These are phyloP conservation scores for Vitis hybrid DNA, from an alignment of 177 flowering plant species.

Conservation along the genomic window DNA sequence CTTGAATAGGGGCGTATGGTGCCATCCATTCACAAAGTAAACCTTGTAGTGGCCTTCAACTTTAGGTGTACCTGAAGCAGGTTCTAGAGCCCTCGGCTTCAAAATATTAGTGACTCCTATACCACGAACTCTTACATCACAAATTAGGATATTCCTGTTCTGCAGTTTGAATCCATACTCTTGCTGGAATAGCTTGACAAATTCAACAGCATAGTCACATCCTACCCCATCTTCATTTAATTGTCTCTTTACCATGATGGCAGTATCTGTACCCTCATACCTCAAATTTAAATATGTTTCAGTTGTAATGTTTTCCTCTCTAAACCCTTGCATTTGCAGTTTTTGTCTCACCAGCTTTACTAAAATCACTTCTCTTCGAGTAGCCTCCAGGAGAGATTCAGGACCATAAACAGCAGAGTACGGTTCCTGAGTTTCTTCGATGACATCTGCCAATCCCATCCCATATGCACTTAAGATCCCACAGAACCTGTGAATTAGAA, in stretches of 20 bases:
- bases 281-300: conserved; percentile 83
- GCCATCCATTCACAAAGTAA: conserved; percentile 77
- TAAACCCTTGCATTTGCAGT: conserved; percentile 74
- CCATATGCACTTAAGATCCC: conserved; percentile 99
- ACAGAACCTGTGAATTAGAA: conserved; percentile 85
- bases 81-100: conserved; percentile 54
- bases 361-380: conserved; percentile 57
- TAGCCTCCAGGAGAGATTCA: conserved; percentile 64
- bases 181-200: conserved; percentile 75
- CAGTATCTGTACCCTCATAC: conserved; percentile 97
- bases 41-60: conserved; percentile 59
- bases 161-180: conserved; percentile 93
- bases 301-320: conserved; percentile 51
- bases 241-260: conserved; percentile 83
- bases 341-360: conserved; percentile 62
- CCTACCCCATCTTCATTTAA: conserved; percentile 27
- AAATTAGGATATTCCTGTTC: conserved; percentile 74
- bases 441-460: conserved; percentile 97
- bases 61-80: conserved; percentile 42
- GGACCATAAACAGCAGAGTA: conserved; percentile 77
- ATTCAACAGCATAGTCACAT: conserved; percentile 68
- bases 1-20: conserved; percentile 73
- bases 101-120: conserved; percentile 85
- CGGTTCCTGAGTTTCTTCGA: conserved; percentile 96
- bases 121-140: conserved; percentile 94